These are phyloP conservation scores for Pelargonium fulgidum DNA, from an alignment of 441 rosid species.

Conservation along the genomic window DNA sequence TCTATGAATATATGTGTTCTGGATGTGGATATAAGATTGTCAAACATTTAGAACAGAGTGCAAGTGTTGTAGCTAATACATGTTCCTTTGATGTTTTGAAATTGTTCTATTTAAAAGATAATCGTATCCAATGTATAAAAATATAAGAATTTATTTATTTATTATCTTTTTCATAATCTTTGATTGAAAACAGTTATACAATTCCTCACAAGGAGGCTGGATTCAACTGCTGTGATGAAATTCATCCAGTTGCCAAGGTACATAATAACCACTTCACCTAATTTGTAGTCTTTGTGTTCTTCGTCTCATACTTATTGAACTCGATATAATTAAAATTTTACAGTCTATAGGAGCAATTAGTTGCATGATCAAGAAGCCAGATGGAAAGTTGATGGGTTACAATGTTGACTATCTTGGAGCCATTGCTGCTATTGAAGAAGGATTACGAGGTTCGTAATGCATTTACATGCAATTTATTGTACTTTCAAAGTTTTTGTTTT, in stretches of 20 bases:
- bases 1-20: background rate
- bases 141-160: background rate
- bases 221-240: slow-evolving; percentile 72
- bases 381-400: slow-evolving; percentile 54
- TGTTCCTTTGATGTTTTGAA: background rate
- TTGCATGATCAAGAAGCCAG: slow-evolving; percentile 56
- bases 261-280: slow-evolving; percentile 10
- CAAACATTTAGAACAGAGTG: background rate
- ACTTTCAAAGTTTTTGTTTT: slow-evolving; percentile 17
- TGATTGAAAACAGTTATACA: slow-evolving; percentile 53
- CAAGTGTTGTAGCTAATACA: background rate
- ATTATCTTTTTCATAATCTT: slow-evolving; percentile 13
- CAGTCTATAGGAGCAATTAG: slow-evolving; percentile 87
- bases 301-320: background rate
- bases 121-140: background rate
- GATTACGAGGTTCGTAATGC: slow-evolving; percentile 45
- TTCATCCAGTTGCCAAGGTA: slow-evolving; percentile 89
- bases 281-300: background rate
- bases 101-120: background rate
- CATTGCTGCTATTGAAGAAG: slow-evolving; percentile 72
- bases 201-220: slow-evolving; percentile 93
- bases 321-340: slow-evolving; percentile 15
- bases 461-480: slow-evolving; percentile 8
- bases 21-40: background rate
- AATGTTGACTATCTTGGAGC: slow-evolving; percentile 68